Evolutionary conservation across 192 early-diverging fungal genomes (phyloP).

Genomic region (Coemansia sp.): DNA sequence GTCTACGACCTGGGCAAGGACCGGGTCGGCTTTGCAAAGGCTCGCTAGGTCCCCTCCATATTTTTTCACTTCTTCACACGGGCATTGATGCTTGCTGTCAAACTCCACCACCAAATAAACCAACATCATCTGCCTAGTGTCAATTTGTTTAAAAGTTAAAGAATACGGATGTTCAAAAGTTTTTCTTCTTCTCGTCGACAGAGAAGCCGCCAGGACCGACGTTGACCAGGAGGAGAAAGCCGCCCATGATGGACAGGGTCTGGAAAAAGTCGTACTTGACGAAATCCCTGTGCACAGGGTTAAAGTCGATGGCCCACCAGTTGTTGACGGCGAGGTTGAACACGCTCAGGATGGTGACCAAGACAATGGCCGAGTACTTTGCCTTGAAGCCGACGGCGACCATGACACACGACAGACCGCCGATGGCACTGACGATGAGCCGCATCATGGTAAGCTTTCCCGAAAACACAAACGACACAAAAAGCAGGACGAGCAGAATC

Average conservation of each 20-base stretch:
- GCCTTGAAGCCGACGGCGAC: constrained; percentile 98
- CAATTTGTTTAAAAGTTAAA: not conserved
- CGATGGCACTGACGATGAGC: constrained; percentile 67
- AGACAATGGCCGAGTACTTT: constrained; percentile 90
- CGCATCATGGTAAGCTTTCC: constrained; percentile 77
- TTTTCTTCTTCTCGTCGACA: constrained; percentile 97
- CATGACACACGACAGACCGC: constrained; percentile 84
- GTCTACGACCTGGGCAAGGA: constrained; percentile 57
- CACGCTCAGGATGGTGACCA: constrained; percentile 84
- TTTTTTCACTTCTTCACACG: too few species aligned
- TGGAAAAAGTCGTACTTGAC: constrained; percentile 99
- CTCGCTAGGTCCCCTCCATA: constrained; percentile 29
- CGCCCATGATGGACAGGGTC: constrained; percentile 92
- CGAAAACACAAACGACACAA: constrained; percentile 83
- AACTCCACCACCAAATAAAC: not conserved
- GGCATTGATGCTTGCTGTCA: too few species aligned
- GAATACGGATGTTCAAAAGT: constrained; percentile 60
- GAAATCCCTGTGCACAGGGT: constrained; percentile 82
- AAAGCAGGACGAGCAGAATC: constrained; percentile 88
- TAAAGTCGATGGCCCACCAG: constrained; percentile 88
- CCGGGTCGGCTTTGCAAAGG: constrained; percentile 56
- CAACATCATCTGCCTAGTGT: too few species aligned
- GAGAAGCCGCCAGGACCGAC: constrained; percentile 89
- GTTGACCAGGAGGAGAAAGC: constrained; percentile 89
- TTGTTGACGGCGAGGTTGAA: constrained; percentile 94